Percentiles rank a stretch among this genome's conserved stretches.
Evolutionary conservation across 208 protist genomes (phyloP).

Genomic region (Blastocrithidia nonstop): DNA sequence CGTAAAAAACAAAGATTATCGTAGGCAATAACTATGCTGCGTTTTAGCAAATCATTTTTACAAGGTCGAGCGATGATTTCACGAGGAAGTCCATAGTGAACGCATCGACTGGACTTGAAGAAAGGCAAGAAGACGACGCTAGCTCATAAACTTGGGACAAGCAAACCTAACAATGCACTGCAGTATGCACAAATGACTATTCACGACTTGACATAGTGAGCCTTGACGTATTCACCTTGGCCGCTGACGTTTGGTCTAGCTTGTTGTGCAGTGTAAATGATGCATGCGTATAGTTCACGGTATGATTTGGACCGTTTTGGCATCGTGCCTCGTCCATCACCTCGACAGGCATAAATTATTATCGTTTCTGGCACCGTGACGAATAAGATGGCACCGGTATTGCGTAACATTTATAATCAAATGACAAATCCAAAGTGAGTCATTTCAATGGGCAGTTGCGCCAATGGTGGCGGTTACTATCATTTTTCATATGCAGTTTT

Average conservation of each 20-base stretch:
- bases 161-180: conserved; percentile 83
- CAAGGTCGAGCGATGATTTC: conserved; percentile 83
- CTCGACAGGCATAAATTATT: conserved; percentile 95
- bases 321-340: conserved; percentile 91
- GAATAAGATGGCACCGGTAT: conserved; percentile 98
- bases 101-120: conserved; percentile 78
- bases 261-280: conserved; percentile 97
- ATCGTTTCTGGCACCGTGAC: conserved; percentile 98
- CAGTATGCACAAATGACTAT: conserved; percentile 86
- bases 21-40: no score
- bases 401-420: conserved; percentile 95
- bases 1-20: conserved; percentile 34
- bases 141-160: conserved; percentile 80
- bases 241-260: conserved; percentile 97
- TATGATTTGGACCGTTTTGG: conserved; percentile 98
- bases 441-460: conserved; percentile 93
- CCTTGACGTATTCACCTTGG: conserved; percentile 91
- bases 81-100: conserved; percentile 83
- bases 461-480: conserved; percentile 98
- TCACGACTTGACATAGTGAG: conserved; percentile 83
- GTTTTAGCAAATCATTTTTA: conserved; percentile 31
- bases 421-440: conserved; percentile 94
- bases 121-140: conserved; percentile 80
- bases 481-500: conserved; percentile 96
- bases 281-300: conserved; percentile 90